Base-by-base conservation (phyloP, 1,139 yeast species). In the Hemisphaericaspora xylanilytica region DNA sequence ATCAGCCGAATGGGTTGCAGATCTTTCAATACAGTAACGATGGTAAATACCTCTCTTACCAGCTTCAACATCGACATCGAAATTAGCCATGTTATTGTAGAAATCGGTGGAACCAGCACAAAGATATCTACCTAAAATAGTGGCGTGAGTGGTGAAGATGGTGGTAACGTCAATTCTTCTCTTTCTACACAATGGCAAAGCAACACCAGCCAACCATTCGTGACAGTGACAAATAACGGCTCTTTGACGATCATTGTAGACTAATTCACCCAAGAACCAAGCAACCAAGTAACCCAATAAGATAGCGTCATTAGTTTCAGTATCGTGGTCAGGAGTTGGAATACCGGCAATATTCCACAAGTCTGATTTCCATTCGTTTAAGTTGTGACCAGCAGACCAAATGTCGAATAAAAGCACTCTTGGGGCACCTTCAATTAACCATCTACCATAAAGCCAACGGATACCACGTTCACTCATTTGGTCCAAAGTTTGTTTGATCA, bases 371-470 rank as follows among this genome's bases (percentile, higher is more conserved):
- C 98, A 92, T 55, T 92, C 97, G 56, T 84, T 81, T 52, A 92
- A 68, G 58, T 75, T 73, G 48, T 70, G 69, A 43, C 73, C 65
- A 4, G 92, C 96, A 8, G 95, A 83, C 40, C 81, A 78, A 46
- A 88, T 73, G 59, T 92, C 97, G 56, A 92, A 92, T 37, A 92
- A 69, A 35, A 92, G 70, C 20, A 92, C 97, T 36, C 95, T 70
- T 12, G 98, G 98, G 1, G 97, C 96, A 17, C 97, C 97, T 60
- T 92, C 98, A 55, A 92, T 88, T 54, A 92, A 78, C 98, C 98
- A 92, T 46, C 97, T 78, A 31, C 97, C 97, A 54, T 92, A 90
- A 39, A 89, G 69, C 74, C 85, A 87, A 44, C 75, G 69, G 51
- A 92, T 77, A 16, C 98, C 98, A 34, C 96, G 74, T 25, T 76